These are phyloP conservation scores for Angomonas ambiguus DNA, from an alignment of 208 protist genomes.

Conservation along the genomic window DNA sequence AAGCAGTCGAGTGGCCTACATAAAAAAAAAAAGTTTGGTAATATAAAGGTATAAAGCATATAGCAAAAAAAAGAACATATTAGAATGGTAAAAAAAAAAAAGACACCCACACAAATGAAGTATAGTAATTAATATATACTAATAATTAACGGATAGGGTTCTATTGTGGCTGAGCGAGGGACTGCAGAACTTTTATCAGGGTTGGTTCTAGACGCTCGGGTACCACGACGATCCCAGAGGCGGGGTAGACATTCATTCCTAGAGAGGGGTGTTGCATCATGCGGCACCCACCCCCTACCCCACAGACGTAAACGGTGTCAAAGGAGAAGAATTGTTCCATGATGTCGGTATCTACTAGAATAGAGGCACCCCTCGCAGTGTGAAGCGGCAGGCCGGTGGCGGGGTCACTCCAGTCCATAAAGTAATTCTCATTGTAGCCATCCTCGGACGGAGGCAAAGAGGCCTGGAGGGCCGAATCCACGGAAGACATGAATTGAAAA, in stretches of 20 bases:
- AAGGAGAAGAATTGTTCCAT: constrained; percentile 48
- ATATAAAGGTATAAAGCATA: neutral
- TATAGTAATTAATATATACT: neutral
- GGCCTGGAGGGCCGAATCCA: constrained; percentile 7
- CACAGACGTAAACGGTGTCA: constrained; percentile 30
- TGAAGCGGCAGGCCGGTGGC: constrained; percentile 39
- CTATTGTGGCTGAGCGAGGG: neutral
- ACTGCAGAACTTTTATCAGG: constrained; percentile 16
- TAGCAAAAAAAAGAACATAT: constrained; percentile 2
- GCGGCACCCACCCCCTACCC: constrained; percentile 37
- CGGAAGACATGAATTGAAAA: constrained; percentile 29
- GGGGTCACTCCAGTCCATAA: constrained; percentile 49
- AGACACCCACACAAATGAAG: neutral
- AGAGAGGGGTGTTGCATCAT: constrained; percentile 44
- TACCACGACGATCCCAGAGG: constrained; percentile 24
- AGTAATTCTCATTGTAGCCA: constrained; percentile 13
- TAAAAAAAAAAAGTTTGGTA: neutral
- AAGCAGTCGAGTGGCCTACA: neutral
- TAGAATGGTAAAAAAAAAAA: constrained; percentile 9
- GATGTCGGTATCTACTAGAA: constrained; percentile 31
- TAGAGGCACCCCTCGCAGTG: constrained; percentile 22
- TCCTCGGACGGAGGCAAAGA: neutral
- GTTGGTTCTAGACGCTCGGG: constrained; percentile 11
- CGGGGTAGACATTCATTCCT: constrained; percentile 42
- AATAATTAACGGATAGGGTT: neutral